These are phyloP conservation scores for Alloascoidea africana DNA, from an alignment of 805 yeast genomes.

Conservation along the genomic window DNA sequence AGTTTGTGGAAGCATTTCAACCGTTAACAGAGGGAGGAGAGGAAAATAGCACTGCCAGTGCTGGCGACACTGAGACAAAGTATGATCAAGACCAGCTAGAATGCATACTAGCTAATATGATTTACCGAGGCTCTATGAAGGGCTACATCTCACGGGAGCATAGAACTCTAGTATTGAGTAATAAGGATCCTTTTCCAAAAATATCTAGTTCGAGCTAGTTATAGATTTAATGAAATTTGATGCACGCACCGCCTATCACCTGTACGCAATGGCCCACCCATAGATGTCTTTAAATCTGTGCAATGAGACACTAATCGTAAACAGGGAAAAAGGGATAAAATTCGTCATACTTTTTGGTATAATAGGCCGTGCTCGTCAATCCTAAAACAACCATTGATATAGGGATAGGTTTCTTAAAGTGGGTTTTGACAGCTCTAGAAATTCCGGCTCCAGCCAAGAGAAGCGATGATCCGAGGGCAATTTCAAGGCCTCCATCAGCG, in stretches of 20 bases:
- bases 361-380: conserved; percentile 46
- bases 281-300: too few species aligned
- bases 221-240: too few species aligned
- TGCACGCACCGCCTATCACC: too few species aligned
- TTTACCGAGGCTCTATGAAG: conserved; percentile 43
- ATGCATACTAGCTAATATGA: conserved; percentile 51
- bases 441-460: conserved; percentile 56
- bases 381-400: conserved; percentile 50
- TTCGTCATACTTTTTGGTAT: conserved; percentile 59
- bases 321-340: conserved; percentile 28
- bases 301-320: too few species aligned
- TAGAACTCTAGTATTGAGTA: conserved; percentile 60
- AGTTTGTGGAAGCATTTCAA: conserved; percentile 18
- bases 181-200: conserved; percentile 55
- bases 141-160: conserved; percentile 76
- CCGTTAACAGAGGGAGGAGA: conserved; percentile 7
- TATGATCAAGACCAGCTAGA: conserved; percentile 41
- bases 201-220: too few species aligned
- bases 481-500: conserved; percentile 66
- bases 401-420: conserved; percentile 65
- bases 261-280: too few species aligned
- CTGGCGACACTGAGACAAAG: conserved; percentile 4
- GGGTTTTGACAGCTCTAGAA: conserved; percentile 47
- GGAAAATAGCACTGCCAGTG: conserved; percentile 5
- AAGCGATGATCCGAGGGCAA: conserved; percentile 61